Conservation (phyloP, 2,329 filamentous ascomycete genomes). For the Talaromyces sp. region DNA sequence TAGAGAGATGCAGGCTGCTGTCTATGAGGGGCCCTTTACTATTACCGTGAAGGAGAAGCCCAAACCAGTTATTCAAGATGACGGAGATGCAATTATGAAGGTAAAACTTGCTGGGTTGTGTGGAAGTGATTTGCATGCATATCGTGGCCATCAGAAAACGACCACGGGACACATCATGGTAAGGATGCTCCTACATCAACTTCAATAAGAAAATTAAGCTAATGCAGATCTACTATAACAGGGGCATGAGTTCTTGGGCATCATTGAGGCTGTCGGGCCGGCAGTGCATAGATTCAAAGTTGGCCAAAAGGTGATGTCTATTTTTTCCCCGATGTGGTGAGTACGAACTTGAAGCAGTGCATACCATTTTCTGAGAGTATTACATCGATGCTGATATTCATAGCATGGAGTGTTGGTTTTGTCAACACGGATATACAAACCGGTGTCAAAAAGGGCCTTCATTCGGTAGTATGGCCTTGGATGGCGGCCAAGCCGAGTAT, state of each 20-base stretch:
- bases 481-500: constrained; percentile 79
- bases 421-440: constrained; percentile 57
- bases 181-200: neutral
- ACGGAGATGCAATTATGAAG: constrained; percentile 75
- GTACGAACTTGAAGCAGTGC: constrained; percentile 19
- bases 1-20: constrained; percentile 72
- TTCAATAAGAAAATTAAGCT: neutral
- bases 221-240: constrained; percentile 55
- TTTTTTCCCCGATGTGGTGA: constrained; percentile 75
- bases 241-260: constrained; percentile 79
- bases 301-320: constrained; percentile 75
- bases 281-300: constrained; percentile 66
- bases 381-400: constrained; percentile 25
- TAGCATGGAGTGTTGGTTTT: constrained; percentile 72
- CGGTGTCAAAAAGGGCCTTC: constrained; percentile 69
- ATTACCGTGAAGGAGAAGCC: constrained; percentile 75
- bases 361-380: neutral
- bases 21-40: constrained; percentile 75
- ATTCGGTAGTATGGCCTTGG: constrained; percentile 67
- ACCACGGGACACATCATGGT: constrained; percentile 36
- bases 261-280: constrained; percentile 66
- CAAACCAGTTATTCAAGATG: constrained; percentile 68
- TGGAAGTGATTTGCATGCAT: constrained; percentile 81
- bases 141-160: constrained; percentile 63
- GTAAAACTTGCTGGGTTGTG: constrained; percentile 78